Evolutionary conservation across 2,329 filamentous ascomycete species (phyloP).

Genomic region (Fusarium sp.): DNA sequence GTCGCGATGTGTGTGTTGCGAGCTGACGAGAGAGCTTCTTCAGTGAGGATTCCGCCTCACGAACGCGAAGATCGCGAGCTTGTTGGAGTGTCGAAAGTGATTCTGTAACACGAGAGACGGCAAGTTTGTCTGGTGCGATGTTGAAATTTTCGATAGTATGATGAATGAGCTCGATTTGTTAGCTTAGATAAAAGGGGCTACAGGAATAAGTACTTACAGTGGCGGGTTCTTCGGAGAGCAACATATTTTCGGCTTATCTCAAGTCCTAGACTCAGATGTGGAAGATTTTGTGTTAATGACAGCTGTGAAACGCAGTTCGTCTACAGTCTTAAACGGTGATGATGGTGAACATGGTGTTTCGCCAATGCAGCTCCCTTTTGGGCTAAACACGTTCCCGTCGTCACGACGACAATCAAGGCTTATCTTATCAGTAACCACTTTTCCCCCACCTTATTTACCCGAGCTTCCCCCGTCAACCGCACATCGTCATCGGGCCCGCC

Average conservation of each 20-base stretch:
- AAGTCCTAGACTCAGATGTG: not conserved
- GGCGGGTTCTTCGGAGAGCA: conserved; percentile 92
- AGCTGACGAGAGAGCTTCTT: conserved; percentile 80
- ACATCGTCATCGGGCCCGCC: conserved; percentile 41
- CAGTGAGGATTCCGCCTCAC: conserved; percentile 72
- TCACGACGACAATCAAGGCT: conserved; percentile 43
- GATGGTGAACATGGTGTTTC: conserved; percentile 17
- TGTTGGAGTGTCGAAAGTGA: conserved; percentile 84
- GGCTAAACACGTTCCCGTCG: conserved; percentile 32
- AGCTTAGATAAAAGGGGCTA: not conserved
- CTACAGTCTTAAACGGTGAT: not conserved
- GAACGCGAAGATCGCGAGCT: conserved; percentile 79
- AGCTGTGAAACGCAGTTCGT: not conserved
- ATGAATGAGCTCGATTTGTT: conserved; percentile 74
- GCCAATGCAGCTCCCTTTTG: not conserved
- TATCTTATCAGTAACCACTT: not conserved
- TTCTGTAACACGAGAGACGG: conserved; percentile 83
- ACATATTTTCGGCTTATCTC: conserved; percentile 67
- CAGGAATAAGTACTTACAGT: conserved; percentile 64
- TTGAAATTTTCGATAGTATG: conserved; percentile 96
- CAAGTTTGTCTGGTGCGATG: conserved; percentile 85
- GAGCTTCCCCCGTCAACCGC: conserved; percentile 30
- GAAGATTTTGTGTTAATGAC: not conserved
- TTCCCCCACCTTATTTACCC: conserved; percentile 10
- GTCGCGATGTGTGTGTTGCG: conserved; percentile 75